Evolutionary conservation across 2,329 filamentous ascomycete genomes (phyloP).

Genomic region (Thermothelomyces thermophilus): DNA sequence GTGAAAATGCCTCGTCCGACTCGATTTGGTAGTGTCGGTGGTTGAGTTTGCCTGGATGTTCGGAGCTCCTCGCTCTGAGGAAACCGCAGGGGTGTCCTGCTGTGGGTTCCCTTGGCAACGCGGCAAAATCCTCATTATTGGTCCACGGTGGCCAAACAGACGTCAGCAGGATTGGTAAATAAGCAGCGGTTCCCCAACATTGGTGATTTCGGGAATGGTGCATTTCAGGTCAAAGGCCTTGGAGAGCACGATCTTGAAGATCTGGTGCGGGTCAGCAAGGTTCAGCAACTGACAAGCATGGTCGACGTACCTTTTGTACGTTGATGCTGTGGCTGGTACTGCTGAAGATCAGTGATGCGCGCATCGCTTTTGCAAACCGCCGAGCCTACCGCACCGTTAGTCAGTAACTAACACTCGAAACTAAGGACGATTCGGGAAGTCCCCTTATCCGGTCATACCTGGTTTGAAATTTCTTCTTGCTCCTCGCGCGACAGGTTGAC

Average conservation of each 20-base stretch:
- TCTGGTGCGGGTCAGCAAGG: slow-evolving; percentile 48
- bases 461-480: slow-evolving; percentile 96
- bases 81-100: not conserved
- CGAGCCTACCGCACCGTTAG: slow-evolving; percentile 58
- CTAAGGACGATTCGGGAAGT: not conserved
- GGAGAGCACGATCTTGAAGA: slow-evolving; percentile 98
- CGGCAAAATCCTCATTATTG: not conserved
- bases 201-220: slow-evolving; percentile 98
- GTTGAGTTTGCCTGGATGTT: not conserved
- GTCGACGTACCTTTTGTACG: slow-evolving; percentile 73
- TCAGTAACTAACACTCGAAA: slow-evolving; percentile 11
- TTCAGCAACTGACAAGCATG: not conserved
- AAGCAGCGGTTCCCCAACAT: slow-evolving; percentile 89
- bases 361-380: slow-evolving; percentile 96
- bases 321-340: slow-evolving; percentile 99
- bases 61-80: not conserved
- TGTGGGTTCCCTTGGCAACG: not conserved
- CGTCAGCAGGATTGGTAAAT: slow-evolving; percentile 66
- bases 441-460: slow-evolving; percentile 49
- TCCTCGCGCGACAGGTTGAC: slow-evolving; percentile 97
- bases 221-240: slow-evolving; percentile 99
- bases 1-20: slow-evolving; percentile 9
- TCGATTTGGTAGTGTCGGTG: slow-evolving; percentile 1
- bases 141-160: not conserved
- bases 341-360: slow-evolving; percentile 93